Evolutionary conservation across 2,329 filamentous ascomycete genomes (phyloP).

Genomic region (Aspergillus transmontanensis): DNA sequence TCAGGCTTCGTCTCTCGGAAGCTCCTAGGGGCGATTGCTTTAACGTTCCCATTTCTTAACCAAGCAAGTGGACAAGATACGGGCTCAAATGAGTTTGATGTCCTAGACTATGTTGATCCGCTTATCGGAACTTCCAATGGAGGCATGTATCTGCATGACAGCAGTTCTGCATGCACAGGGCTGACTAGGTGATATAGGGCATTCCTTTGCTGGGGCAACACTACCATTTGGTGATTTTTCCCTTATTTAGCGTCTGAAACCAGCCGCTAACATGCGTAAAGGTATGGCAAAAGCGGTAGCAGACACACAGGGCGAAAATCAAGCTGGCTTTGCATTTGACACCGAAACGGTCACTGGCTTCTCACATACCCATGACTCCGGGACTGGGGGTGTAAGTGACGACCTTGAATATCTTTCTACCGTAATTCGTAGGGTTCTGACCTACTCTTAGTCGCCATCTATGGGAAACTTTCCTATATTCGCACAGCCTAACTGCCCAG

Average conservation of each 20-base stretch:
- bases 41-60: not conserved
- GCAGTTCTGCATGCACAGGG: not conserved
- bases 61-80: not conserved
- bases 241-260: conserved; percentile 3
- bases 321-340: conserved; percentile 60
- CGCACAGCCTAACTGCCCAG: conserved; percentile 63
- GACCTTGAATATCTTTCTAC: not conserved
- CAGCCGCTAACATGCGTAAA: conserved; percentile 2
- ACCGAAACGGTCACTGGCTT: conserved; percentile 55
- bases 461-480: conserved; percentile 73
- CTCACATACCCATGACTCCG: conserved; percentile 55
- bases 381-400: conserved; percentile 50
- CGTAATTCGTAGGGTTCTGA: not conserved
- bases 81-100: conserved; percentile 26
- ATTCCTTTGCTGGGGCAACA: conserved; percentile 61
- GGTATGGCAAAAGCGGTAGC: conserved; percentile 60
- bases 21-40: not conserved
- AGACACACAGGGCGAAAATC: conserved; percentile 56
- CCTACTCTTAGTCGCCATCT: conserved; percentile 48
- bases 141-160: conserved; percentile 24
- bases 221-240: conserved; percentile 51
- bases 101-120: conserved; percentile 51
- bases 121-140: conserved; percentile 59
- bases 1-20: too few relatives aligned
- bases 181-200: conserved; percentile 39